phyloP scores from a whole-genome alignment of 306 rosid genomes.

The Datisca glomerata region DNA sequence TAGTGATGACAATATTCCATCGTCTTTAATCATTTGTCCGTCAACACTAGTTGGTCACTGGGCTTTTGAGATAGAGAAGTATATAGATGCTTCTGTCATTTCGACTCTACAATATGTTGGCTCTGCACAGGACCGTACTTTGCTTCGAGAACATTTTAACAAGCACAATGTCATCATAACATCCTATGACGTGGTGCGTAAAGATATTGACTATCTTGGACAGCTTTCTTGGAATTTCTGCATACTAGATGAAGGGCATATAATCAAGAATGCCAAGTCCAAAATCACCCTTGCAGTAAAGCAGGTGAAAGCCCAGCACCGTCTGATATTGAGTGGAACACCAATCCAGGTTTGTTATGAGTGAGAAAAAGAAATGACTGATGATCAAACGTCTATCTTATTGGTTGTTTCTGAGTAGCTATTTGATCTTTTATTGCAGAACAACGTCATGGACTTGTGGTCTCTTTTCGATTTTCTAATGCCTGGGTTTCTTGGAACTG shows the following conservation, averaged over 20 bases:
- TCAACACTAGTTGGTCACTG: constrained; percentile 98
- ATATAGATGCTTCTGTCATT: constrained; percentile 60
- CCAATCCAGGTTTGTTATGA: constrained; percentile 79
- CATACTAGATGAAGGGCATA: constrained; percentile 93
- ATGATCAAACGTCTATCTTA: neutral
- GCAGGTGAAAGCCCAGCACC: constrained; percentile 90
- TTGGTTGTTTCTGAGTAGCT: constrained; percentile 16
- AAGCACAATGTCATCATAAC: constrained; percentile 80
- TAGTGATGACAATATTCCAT: constrained; percentile 33
- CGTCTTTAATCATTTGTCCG: constrained; percentile 87
- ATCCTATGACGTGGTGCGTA: constrained; percentile 90
- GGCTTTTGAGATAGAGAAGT: constrained; percentile 97
- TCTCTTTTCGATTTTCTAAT: constrained; percentile 96
- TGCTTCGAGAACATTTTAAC: constrained; percentile 56
- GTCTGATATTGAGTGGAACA: constrained; percentile 93
- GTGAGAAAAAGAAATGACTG: constrained; percentile 5
- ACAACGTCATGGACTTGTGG: constrained; percentile 96
- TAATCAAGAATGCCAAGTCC: constrained; percentile 89
- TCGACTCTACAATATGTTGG: constrained; percentile 92
- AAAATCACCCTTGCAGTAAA: constrained; percentile 84
- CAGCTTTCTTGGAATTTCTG: constrained; percentile 76
- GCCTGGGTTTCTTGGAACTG: constrained; percentile 99
- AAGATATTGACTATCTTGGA: constrained; percentile 72
- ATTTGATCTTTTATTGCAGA: constrained; percentile 43
- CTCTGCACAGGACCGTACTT: constrained; percentile 62